These are phyloP conservation scores for Talaromyces adpressus DNA, from an alignment of 495 filamentous ascomycete species.

Conservation along the genomic window DNA sequence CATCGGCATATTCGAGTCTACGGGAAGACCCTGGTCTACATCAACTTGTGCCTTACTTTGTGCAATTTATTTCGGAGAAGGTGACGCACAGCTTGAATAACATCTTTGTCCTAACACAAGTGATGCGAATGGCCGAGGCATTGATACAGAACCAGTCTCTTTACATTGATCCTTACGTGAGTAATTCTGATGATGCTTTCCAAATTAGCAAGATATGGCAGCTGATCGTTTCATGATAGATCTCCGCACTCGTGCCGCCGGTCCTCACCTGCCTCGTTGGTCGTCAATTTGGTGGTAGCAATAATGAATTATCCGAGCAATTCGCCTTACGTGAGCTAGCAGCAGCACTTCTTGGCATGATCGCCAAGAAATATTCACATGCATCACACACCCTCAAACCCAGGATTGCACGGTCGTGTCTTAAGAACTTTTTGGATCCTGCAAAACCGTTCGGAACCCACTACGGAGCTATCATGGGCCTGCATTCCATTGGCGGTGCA, in stretches of 20 bases:
- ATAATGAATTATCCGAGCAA: constrained; percentile 48
- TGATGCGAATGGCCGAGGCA: constrained; percentile 80
- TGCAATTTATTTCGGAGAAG: constrained; percentile 89
- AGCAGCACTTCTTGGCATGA: constrained; percentile 65
- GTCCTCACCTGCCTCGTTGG: constrained; percentile 88
- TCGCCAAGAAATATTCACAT: constrained; percentile 67
- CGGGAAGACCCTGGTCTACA: constrained; percentile 85
- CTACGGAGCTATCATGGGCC: constrained; percentile 77
- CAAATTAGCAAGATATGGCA: not conserved
- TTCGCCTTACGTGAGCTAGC: constrained; percentile 80
- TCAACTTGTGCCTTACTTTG: constrained; percentile 91
- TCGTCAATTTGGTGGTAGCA: constrained; percentile 62
- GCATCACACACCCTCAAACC: constrained; percentile 73
- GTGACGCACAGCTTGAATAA: constrained; percentile 85
- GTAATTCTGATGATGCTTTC: constrained; percentile 11
- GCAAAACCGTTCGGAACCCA: constrained; percentile 70
- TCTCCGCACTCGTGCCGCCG: constrained; percentile 75
- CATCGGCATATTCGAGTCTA: constrained; percentile 74
- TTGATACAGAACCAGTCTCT: constrained; percentile 75
- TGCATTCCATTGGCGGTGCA: constrained; percentile 65
- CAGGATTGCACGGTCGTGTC: constrained; percentile 80
- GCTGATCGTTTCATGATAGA: constrained; percentile 20
- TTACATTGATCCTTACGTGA: constrained; percentile 82
- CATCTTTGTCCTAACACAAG: constrained; percentile 78
- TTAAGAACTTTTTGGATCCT: constrained; percentile 85